Conservation (phyloP, 306 rosid species). For the Biancaea sappan region DNA sequence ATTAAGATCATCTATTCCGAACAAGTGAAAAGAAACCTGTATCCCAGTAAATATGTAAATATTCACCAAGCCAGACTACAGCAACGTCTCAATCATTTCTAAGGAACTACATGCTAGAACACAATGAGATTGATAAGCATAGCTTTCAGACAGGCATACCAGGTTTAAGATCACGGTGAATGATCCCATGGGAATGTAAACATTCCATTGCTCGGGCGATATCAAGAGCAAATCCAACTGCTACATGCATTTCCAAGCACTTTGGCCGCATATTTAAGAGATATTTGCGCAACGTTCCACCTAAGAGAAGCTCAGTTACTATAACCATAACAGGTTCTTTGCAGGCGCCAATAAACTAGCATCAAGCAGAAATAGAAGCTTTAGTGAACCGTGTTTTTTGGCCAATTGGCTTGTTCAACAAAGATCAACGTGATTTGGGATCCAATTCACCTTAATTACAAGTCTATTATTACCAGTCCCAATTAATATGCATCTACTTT, state of each 20-base stretch:
- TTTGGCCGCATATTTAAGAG: constrained; percentile 53
- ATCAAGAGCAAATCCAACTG: constrained; percentile 42
- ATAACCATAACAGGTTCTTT: constrained; percentile 95
- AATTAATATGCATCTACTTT: constrained; percentile 9
- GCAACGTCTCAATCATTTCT: not conserved
- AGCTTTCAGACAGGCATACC: constrained; percentile 50
- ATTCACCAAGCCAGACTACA: constrained; percentile 17
- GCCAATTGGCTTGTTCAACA: constrained; percentile 10
- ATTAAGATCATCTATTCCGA: constrained; percentile 16
- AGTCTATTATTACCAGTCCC: constrained; percentile 17
- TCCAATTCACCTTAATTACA: constrained; percentile 3
- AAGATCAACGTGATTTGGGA: constrained; percentile 8
- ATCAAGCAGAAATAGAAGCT: constrained; percentile 34
- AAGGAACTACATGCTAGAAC: not conserved
- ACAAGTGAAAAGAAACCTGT: not conserved
- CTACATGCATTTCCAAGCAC: constrained; percentile 33
- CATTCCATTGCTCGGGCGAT: constrained; percentile 42
- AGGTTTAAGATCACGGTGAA: constrained; percentile 95
- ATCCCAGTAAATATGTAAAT: constrained; percentile 2
- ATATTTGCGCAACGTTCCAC: constrained; percentile 87
- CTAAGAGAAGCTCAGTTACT: constrained; percentile 88
- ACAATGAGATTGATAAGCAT: constrained; percentile 11
- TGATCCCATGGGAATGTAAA: constrained; percentile 88
- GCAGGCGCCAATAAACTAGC: constrained; percentile 95
- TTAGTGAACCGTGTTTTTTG: constrained; percentile 27